These are phyloP conservation scores for Pachyrhizus erosus DNA, from an alignment of 306 rosid species.

Conservation along the genomic window DNA sequence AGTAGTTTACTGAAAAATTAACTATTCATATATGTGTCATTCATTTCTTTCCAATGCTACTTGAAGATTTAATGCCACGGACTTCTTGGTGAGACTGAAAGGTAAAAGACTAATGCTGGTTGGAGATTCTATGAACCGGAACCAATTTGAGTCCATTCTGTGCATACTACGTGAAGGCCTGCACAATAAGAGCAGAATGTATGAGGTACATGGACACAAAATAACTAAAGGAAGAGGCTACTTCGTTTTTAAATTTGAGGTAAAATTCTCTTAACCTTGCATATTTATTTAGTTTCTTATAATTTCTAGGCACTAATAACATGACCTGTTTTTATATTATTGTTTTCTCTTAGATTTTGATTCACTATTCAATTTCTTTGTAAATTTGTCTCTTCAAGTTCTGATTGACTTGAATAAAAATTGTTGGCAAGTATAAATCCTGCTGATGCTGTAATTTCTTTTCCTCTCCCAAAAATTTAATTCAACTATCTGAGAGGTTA, in stretches of 20 bases:
- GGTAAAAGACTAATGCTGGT: slow-evolving; percentile 87
- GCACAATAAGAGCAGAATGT: slow-evolving; percentile 82
- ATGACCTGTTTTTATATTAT: background rate
- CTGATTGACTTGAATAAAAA: slow-evolving; percentile 24
- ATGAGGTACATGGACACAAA: slow-evolving; percentile 79
- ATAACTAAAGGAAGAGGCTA: slow-evolving; percentile 94
- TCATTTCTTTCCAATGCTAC: slow-evolving; percentile 50
- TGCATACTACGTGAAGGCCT: slow-evolving; percentile 86
- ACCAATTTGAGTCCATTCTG: slow-evolving; percentile 93
- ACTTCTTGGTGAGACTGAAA: slow-evolving; percentile 79
- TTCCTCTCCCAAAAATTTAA: slow-evolving; percentile 10
- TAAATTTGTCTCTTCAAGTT: slow-evolving; percentile 27
- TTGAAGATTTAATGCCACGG: slow-evolving; percentile 87
- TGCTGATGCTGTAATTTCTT: slow-evolving; percentile 11
- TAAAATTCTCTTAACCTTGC: slow-evolving; percentile 32
- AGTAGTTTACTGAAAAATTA: slow-evolving; percentile 34
- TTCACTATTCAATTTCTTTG: background rate
- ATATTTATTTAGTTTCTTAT: slow-evolving; percentile 12
- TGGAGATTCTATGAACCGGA: slow-evolving; percentile 95
- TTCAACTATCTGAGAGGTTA: slow-evolving; percentile 19
- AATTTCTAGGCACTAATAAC: background rate
- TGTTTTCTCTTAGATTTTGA: background rate
- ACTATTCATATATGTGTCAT: slow-evolving; percentile 29
- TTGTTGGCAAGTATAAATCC: background rate
- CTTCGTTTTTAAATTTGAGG: slow-evolving; percentile 84